Evolutionary conservation across 495 filamentous ascomycete genomes (phyloP), one percentile per base, ranked within the genome.

Genomic region (Chaetomidium leptoderma): DNA sequence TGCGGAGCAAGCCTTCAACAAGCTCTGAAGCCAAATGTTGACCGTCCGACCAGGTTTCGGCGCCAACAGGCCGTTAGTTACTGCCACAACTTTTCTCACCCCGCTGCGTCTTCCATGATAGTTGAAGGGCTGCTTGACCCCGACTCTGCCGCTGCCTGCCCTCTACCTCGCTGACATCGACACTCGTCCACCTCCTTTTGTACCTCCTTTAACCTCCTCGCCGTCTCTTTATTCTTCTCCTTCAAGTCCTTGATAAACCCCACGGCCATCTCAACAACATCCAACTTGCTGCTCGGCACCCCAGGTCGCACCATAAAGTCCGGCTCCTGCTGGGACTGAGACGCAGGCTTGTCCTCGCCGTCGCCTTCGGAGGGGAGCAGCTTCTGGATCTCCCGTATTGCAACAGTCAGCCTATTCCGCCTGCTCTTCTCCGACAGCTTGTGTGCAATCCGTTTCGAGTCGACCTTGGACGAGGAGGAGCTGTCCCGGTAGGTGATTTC

Each of bases 371-470:
- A 40, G 10, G 67, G 67, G 26, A 70, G 46, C 24, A 70, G 55
- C 55, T 65, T 68, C 45, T 70, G 63, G n/a, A 70, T 70, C 62
- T 70, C 66, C 0, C 68, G 66, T 24, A 70, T 68, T 11, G 68
- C 68, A 21, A 63, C 51, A 0, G 68, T 68, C 16, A 68, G 47
- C 14, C 68, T 33, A n/a, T 66, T 70, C 42, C 68, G 58, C 4
- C 68, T 51, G 13, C 43, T 65, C 60, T 70, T 70, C 62, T 70
- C 68, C 6, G 68, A 70, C n/a, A 70, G 56, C 57, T 68, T 70
- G 57, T 70, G 68, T 9, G 66, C 68, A 14, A 70, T 62, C 11
- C 64, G 55, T 32, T 66, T 66, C 19, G 62, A 66, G 23, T 62
- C 53, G 13, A 62, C 35, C 48, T 65, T 63, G 14, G 55, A 40